phyloP scores from a whole-genome alignment of 2,329 filamentous ascomycete species.

The Lecanicillium sp. region DNA sequence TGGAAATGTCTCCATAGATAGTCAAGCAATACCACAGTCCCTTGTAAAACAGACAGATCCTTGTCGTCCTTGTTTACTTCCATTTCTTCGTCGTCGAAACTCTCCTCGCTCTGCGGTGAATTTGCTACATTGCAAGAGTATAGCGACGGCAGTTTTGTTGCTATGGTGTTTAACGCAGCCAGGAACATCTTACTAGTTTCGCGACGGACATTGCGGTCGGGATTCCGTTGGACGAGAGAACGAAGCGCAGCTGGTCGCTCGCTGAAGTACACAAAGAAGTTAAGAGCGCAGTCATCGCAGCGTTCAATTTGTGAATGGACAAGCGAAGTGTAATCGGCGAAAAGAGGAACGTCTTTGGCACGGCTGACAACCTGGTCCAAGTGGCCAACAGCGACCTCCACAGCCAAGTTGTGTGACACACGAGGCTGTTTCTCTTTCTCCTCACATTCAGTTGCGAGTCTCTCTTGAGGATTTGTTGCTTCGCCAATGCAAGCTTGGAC shows the following conservation, averaged over 20 bases:
- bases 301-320: constrained; percentile 37
- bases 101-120: constrained; percentile 1
- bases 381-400: constrained; percentile 53
- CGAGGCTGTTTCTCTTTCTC: no score
- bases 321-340: constrained; percentile 45
- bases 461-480: neutral
- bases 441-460: neutral
- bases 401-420: constrained; percentile 35
- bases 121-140: constrained; percentile 26
- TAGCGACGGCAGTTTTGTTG: constrained; percentile 32
- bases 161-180: constrained; percentile 43
- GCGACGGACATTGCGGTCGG: constrained; percentile 46
- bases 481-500: constrained; percentile 48
- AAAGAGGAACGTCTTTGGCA: constrained; percentile 58
- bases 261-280: constrained; percentile 54
- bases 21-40: constrained; percentile 39
- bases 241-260: constrained; percentile 49
- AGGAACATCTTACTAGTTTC: constrained; percentile 44
- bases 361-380: constrained; percentile 69
- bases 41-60: constrained; percentile 21
- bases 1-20: constrained; percentile 57
- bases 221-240: constrained; percentile 55
- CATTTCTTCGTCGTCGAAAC: constrained; percentile 5
- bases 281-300: constrained; percentile 47
- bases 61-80: constrained; percentile 4